Conservation (phyloP, 1,284 basidiomycete species). For the Pseudozyma sp. region DNA sequence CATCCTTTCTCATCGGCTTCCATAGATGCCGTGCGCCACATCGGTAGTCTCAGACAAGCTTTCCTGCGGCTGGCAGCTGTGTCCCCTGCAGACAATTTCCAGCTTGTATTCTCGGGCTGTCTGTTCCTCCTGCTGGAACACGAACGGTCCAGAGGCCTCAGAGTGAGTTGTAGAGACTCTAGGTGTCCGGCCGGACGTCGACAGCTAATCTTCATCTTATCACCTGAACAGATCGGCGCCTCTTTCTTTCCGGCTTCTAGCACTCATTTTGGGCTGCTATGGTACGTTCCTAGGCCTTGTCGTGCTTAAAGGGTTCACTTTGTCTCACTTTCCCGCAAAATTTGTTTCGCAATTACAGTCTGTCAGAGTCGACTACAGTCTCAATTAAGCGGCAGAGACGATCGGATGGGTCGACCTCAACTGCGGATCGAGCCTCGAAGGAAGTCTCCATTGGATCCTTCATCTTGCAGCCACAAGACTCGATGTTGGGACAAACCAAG, state of each 20-base stretch:
- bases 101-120: not conserved
- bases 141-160: slow-evolving; percentile 11
- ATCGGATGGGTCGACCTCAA: too few species aligned
- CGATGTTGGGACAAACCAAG: slow-evolving; percentile 7
- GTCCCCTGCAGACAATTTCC: not conserved
- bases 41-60: slow-evolving; percentile 9
- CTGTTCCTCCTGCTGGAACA: slow-evolving; percentile 17
- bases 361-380: slow-evolving; percentile 7
- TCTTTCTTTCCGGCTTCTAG: slow-evolving; percentile 9
- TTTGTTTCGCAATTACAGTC: not conserved
- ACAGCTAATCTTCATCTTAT: not conserved
- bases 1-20: slow-evolving; percentile 9
- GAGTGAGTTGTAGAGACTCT: slow-evolving; percentile 1
- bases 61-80: slow-evolving; percentile 3
- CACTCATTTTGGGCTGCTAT: slow-evolving; percentile 21
- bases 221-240: slow-evolving; percentile 14
- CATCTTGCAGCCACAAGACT: slow-evolving; percentile 23
- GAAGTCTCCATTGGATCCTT: slow-evolving; percentile 17
- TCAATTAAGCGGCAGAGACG: slow-evolving; percentile 10
- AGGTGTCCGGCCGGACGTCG: not conserved
- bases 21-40: slow-evolving; percentile 1
- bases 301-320: too few species aligned
- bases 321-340: not conserved
- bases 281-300: slow-evolving; percentile 1
- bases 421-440: not conserved